Evolutionary conservation across 2,329 filamentous ascomycete genomes (phyloP).

Genomic region (Arthroderma sp.): DNA sequence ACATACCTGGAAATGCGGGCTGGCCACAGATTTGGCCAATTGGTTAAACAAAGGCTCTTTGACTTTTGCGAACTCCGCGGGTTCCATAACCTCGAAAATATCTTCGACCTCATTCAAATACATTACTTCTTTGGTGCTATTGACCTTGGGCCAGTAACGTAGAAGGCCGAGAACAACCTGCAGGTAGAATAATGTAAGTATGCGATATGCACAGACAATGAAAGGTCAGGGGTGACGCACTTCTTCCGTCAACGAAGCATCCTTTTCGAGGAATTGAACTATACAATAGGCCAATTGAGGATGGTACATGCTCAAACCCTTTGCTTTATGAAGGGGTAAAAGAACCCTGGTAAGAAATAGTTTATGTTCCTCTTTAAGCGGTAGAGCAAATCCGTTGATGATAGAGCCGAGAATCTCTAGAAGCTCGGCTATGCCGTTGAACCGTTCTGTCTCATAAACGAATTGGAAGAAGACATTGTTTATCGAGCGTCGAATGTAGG

Average conservation of each 20-base stretch:
- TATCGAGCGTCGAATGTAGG: slow-evolving; percentile 94
- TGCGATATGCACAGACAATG: not conserved
- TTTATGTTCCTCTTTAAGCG: slow-evolving; percentile 97
- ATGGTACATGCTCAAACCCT: slow-evolving; percentile 99
- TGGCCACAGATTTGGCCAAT: slow-evolving; percentile 92
- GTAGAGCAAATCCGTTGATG: slow-evolving; percentile 95
- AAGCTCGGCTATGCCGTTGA: slow-evolving; percentile 94
- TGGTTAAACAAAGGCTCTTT: slow-evolving; percentile 97
- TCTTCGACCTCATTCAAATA: slow-evolving; percentile 98
- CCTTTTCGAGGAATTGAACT: slow-evolving; percentile 96
- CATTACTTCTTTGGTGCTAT: slow-evolving; percentile 99
- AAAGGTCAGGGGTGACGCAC: slow-evolving; percentile 35
- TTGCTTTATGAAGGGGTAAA: slow-evolving; percentile 91
- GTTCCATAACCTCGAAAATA: slow-evolving; percentile 99
- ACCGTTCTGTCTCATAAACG: slow-evolving; percentile 94
- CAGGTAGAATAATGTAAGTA: slow-evolving; percentile 1
- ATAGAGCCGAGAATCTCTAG: slow-evolving; percentile 96
- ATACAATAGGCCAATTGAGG: slow-evolving; percentile 97
- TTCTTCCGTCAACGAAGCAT: slow-evolving; percentile 92
- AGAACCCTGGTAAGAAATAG: slow-evolving; percentile 88
- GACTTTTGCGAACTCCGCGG: slow-evolving; percentile 94
- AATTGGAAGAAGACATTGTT: slow-evolving; percentile 99
- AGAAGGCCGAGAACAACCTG: slow-evolving; percentile 86
- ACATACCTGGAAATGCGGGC: slow-evolving; percentile 80
- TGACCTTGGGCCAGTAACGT: slow-evolving; percentile 97